Evolutionary conservation across 108 stramenopile genomes (phyloP), one percentile per base, ranked within the genome.

Genomic region (Pseudonitzschia multistriata): DNA sequence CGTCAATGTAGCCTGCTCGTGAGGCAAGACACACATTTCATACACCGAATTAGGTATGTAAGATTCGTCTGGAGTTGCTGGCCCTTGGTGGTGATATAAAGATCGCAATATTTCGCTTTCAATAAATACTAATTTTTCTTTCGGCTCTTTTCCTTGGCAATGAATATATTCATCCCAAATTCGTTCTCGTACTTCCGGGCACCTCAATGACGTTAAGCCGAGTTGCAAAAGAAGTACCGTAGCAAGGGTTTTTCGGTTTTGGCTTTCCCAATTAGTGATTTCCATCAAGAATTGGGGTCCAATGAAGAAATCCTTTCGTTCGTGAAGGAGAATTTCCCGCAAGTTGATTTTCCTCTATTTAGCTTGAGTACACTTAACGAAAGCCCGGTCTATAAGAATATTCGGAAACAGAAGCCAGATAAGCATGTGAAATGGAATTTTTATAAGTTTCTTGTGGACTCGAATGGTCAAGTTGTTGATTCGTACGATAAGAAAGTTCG

Each of bases 201-300:
- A 6, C 25, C 21, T 15, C 24, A 29, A 34, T 31, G 34, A 70
- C 47, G n/a, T n/a, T n/a, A n/a, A 64, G 49, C 56, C 34, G 57
- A 77, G 17, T 62, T 89, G 59, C 83, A 87, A 61, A 62, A 79
- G 39, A 81, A 78, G 49, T 87, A 81, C 50, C 59, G 65, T 25
- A 54, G 70, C 22, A 37, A 67, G 10, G 84, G 84, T 5, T 89
- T 89, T 67, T 66, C 73, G 6, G 87, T 89, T 19, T 47, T 89
- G 72, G 91, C 91, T 19, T 89, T 92, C 69, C 91, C 91, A 21
- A 85, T 77, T 1, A 88, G 87, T 61, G 87, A 88, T 65, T 92
- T 86, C 74, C 81, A 79, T 70, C 91, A 92, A 77, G 91, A 92
- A 74, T 76, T 81, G 34, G 82, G 67, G 14, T 79, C 81, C 33